Base-by-base conservation (phyloP, 1,284 basidiomycete species). In the Pholiota adiposa region DNA sequence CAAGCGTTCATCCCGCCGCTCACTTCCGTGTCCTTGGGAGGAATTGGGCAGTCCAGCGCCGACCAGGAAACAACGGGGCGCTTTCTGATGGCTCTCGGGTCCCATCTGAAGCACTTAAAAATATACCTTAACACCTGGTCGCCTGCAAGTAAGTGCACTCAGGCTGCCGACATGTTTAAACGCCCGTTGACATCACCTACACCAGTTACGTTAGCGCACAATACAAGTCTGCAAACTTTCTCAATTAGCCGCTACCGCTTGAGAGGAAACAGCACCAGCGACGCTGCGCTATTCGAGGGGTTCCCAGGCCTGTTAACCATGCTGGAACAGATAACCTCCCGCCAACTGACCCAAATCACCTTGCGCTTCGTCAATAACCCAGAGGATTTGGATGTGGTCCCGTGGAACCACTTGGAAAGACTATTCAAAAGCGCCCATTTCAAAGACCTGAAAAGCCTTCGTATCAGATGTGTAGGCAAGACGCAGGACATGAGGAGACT, bases 61-160 rank as follows among this genome's bases (percentile, higher is more conserved):
- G 54, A 56, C 48, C 54, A 46, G 4, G 34, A 49, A 25, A 46
- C 41, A 2, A 56, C 48, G 7, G 43, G 46, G 7, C 34, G 46
- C 48, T 56, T 56, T 23, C 46, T 56, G 23, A 36, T 21, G 18
- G 18, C n/a, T 21, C 54, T 56, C 23, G 54, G 54, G 5, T n/a
- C 46, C 14, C 48, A 49, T 31, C 48, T 56, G 7, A 49, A 38
- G 46, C 12, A 23, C 9, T 29, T 56, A 16, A 56, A 56, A 36
- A 33, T 56, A 25, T 50, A 56, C 38, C 54, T 56, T n/a, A 50
- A 14, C n/a, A 56, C 19, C 9, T 56, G 54, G 54, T 49, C 48
- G 18, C 48, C 25, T 21, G 46, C 34, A 50, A 36, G 54, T 56
- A 16, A 50, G 54, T 9, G 8, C n/a, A 25, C 7, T 16, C 23